A percentile compares a stretch with the other conserved stretches of the same genome.
Conservation (phyloP, 148 eudicot species). For the Polygonum maritimum region DNA sequence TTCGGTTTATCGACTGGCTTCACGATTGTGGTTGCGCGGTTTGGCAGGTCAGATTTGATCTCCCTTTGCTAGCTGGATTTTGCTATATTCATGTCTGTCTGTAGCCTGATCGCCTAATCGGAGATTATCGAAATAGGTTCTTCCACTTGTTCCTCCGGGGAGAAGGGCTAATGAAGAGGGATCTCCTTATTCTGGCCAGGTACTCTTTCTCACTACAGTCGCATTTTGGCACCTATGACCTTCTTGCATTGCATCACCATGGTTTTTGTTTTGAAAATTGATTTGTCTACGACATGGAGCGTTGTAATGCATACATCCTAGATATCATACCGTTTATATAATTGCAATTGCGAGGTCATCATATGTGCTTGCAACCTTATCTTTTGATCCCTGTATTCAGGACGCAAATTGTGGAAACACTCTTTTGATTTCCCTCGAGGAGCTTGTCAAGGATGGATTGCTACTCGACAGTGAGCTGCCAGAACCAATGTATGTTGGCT, state of each 20-base stretch:
- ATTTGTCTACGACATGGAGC: neutral
- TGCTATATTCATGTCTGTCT: neutral
- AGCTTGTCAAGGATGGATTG: constrained; percentile 91
- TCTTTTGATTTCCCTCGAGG: constrained; percentile 91
- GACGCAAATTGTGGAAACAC: constrained; percentile 99
- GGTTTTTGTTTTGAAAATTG: neutral
- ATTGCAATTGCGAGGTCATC: neutral
- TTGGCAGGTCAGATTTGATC: constrained; percentile 64
- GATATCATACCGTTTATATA: neutral
- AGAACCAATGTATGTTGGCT: constrained; percentile 53
- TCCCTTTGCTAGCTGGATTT: neutral
- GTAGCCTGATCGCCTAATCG: neutral
- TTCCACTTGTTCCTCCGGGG: constrained; percentile 98
- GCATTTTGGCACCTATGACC: neutral
- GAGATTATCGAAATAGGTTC: constrained; percentile 44
- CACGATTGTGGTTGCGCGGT: constrained; percentile 67
- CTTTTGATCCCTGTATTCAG: constrained; percentile 20
- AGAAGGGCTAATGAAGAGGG: constrained; percentile 83
- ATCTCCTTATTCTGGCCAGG: constrained; percentile 96
- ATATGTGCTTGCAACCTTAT: neutral
- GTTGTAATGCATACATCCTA: neutral
- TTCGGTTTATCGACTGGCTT: constrained; percentile 80
- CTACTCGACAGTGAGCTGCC: constrained; percentile 76
- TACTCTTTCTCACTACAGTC: constrained; percentile 6
- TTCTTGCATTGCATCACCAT: neutral